Evolutionary conservation across 202 grass and related monocot genomes (phyloP), one percentile per base, ranked within the genome.

Genomic region (Miscanthus sacchariflorus): DNA sequence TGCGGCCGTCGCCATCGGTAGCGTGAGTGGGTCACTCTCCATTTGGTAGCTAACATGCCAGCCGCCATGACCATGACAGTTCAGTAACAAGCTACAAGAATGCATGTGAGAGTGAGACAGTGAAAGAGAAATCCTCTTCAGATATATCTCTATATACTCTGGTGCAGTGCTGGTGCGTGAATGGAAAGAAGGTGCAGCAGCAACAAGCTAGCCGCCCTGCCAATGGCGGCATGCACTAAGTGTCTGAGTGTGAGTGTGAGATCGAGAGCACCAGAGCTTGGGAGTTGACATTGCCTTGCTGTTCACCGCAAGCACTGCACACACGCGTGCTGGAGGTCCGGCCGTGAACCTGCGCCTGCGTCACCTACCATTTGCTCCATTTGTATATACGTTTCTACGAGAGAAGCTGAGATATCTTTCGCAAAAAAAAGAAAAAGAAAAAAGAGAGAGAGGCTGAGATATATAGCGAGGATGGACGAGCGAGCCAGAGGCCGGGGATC

Each of bases 21-120:
- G 2, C 46, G 40, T 81, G 64, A 91, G 92, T 94, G 92, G 89
- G 43, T 83, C 92, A 91, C 92, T 90, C 52, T 91, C 59, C 56
- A 14, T 65, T 36, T 36, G 35, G 35, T 36, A 36, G 35, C 35
- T 36, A 36, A 4, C 35, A 36, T 3, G 27, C 64, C 50, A 63
- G 73, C 33, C 21, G 48, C 14, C 11, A 72, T 25, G 38, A 39
- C 38, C 38, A 50, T 23, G 70, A 33, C 56, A 84, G 70, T 80
- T 36, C 74, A 77, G 46, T 77, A 77, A n/a, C 56, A 63, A 63
- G 6, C 8, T 24, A 21, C 27, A 75, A 25, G 6, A 27, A 76
- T 75, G 44, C 13, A 49, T 49, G 39, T 1, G 38, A 39, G 70
- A 14, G 40, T 27, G 21, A 40, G 7, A 65, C 5, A 43, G 28